Evolutionary conservation across 179 eudicot genomes (phyloP), one percentile per base, ranked within the genome.

Genomic region (Camellia oleifera): DNA sequence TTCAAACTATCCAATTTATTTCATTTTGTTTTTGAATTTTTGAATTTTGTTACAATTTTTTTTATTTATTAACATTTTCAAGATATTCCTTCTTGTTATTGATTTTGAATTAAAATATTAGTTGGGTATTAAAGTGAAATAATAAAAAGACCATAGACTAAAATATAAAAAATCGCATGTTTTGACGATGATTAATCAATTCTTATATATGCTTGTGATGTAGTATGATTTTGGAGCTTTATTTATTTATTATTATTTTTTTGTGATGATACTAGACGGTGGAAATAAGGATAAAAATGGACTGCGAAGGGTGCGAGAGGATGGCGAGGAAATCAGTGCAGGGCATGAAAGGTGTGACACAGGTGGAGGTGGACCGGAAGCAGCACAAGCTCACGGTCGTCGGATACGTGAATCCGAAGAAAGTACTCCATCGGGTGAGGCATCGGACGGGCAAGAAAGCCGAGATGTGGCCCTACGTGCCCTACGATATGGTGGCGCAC

Each of bases 221-320:
- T 20, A 7, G 12, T 8, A 7, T 6, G 9, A 17, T 61, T 4
- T 7, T 18, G 9, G 4, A 17, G 23, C 7, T 42, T 58, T 75
- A 0, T 5, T 13, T 18, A 65, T 65, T 15, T 40, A 14, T 60
- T 0, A 14, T 60, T 0, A 58, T 12, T 71, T 7, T 44, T 60
- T 57, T 61, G 0, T 46, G 64, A 57, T 71, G n/a, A 72, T 3
- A 5, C 32, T 32, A 86, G 92, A 86, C 84, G 10, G 90, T 89
- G 67, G 92, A 89, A 81, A 88, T 89, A 74, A 89, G 84, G 77
- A 88, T 89, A 53, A 86, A 79, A 58, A 89, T 88, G 81, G 90
- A 89, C 45, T 89, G 92, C 54, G 92, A 89, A 84, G 92, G 90
- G 60, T 89, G 92, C 50, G 89, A 84, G 60, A 84, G 88, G 79